Base-by-base conservation (phyloP, 805 yeast genomes). In the Blastobotrys chiropterorum region DNA sequence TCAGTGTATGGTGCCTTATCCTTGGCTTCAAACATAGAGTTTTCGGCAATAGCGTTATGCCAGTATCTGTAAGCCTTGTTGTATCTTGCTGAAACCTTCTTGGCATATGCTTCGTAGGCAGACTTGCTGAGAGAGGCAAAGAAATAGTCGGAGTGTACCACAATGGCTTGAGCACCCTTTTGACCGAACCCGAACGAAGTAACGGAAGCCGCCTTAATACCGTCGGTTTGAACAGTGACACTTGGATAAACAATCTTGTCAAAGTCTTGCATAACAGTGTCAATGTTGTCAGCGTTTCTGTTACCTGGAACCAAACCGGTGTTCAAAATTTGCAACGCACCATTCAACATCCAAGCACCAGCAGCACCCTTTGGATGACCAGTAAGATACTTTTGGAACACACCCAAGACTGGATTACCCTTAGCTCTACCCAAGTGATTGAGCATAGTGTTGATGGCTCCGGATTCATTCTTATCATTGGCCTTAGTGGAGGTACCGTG, bases 281-380 rank as follows among this genome's bases (percentile, higher is more conserved):
- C 99, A 63, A 94, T 82, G 68, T 94, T 94, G 72, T 94, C 99
- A 59, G 99, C 99, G 66, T 94, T 95, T 73, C 97, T 83, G 80
- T 94, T 94, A 71, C 99, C 99, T 62, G 99, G 99, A 62, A 94
- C 96, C 64, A 90, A 66, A 72, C 99, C 98, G 64, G 86, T 71
- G 75, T 88, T 86, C 70, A 94, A 77, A 61, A 90, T 83, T 77
- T 94, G 99, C 61, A 94, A 75, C 53, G 89, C 96, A 73, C 99
- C 99, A 72, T 94, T 95, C 80, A 94, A 75, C 99, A 94, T 94
- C 99, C 99, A 94, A 53, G 99, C 98, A 80, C 97, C 99, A 53
- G 99, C 99, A 64, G 99, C 99, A 81, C 99, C 99, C 86, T 94
- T 94, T 65, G 99, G 99, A 78, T 94, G 99, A 75, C 99, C 99